phyloP scores from a whole-genome alignment of 2,329 filamentous ascomycete genomes.

The Aspergillus viridinutans region DNA sequence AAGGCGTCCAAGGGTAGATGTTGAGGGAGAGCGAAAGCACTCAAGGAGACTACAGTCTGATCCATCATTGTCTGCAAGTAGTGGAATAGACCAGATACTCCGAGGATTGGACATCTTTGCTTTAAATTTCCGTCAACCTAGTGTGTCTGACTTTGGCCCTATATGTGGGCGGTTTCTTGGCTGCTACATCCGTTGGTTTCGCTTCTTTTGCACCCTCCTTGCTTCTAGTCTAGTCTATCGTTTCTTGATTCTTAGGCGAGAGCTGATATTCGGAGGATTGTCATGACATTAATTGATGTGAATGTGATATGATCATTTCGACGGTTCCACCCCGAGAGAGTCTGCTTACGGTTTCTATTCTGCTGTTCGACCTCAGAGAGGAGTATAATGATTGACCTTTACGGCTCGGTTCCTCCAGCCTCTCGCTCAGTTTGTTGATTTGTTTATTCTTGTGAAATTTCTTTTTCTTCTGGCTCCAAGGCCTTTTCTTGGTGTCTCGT shows the following conservation, averaged over 20 bases:
- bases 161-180: not conserved
- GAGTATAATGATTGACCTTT: not conserved
- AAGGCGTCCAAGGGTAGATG: not conserved
- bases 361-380: not conserved
- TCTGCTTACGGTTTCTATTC: not conserved
- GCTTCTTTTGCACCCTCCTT: conserved; percentile 2
- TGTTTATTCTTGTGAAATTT: not conserved
- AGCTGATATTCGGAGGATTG: not conserved
- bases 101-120: not conserved
- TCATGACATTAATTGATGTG: not conserved
- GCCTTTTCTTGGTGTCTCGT: not conserved
- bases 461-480: not conserved
- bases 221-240: not conserved
- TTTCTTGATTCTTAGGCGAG: not conserved
- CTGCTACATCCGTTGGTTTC: conserved; percentile 3
- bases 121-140: not conserved
- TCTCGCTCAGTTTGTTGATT: not conserved
- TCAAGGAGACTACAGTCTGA: not conserved
- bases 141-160: not conserved
- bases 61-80: not conserved
- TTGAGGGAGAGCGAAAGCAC: not conserved
- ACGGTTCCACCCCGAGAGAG: not conserved
- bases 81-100: not conserved
- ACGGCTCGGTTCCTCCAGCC: not conserved
- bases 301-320: not conserved